A percentile compares a stretch with the other conserved stretches of the same genome.
Evolutionary conservation across 768 basidiomycete genomes (phyloP).

Genomic region (Coprinopsis cinerea): DNA sequence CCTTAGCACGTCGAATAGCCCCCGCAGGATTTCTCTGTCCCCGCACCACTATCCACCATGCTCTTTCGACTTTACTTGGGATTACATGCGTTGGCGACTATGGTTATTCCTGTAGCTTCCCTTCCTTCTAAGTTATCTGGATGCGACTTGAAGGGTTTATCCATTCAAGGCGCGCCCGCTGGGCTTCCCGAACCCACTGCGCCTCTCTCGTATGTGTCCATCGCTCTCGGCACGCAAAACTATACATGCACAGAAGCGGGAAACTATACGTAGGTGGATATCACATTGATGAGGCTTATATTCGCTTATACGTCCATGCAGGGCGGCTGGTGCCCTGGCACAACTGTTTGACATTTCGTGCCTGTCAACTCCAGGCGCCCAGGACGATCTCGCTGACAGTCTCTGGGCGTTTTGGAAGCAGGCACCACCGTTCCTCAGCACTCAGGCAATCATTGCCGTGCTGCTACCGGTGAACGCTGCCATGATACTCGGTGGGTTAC

Average conservation of each 20-base stretch:
- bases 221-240: conserved; percentile 49
- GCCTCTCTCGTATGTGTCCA: conserved; percentile 33
- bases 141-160: conserved; percentile 22
- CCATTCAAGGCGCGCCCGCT: conserved; percentile 21
- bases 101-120: not conserved
- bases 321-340: conserved; percentile 43
- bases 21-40: no score
- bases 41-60: no score
- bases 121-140: conserved; percentile 5
- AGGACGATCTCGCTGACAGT: conserved; percentile 21
- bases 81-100: not conserved
- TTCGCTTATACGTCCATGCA: conserved; percentile 15
- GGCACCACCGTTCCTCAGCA: conserved; percentile 16
- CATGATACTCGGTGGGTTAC: conserved; percentile 25
- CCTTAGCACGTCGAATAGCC: no score
- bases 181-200: conserved; percentile 30
- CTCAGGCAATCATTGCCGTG: conserved; percentile 15
- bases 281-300: not conserved
- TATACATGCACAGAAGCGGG: conserved; percentile 44
- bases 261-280: conserved; percentile 37
- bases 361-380: conserved; percentile 26
- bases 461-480: conserved; percentile 11
- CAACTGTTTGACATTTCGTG: conserved; percentile 55
- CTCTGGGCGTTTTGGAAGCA: conserved; percentile 17
- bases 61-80: no score